Base-by-base conservation (phyloP, 1,284 basidiomycete genomes). In the Pulchroboletus neoregius region DNA sequence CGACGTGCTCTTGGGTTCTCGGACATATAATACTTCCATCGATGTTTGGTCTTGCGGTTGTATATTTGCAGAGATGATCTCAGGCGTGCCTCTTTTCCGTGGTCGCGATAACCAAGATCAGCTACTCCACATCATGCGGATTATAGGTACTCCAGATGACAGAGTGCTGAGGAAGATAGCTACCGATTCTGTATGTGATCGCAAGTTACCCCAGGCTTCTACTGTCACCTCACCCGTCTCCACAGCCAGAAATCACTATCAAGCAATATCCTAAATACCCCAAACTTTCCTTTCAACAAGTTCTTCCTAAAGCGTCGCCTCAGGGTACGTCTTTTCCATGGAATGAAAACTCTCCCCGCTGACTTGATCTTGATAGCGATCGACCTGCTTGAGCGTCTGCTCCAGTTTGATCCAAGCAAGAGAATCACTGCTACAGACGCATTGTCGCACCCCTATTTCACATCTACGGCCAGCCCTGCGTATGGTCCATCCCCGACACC, bases 1-100 rank as follows among this genome's bases (percentile, higher is more conserved):
- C 1, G 96, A 99, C 64, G 96, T 99, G 35, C 80, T 99, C 13
- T 82, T 99, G 52, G 96, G 96, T 43, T 96, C 93, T 32, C 81
- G 96, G 45, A 98, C 95, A 44, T 99, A 99, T 70, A 94, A 89
- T 66, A 99, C 96, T 3, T 95, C 91, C 16, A 98, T 99, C 64
- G 96, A 99, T 70, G 92, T 99, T 52, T 99, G 96, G 96, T 95
- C 91, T 6, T 96, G 94, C 48, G 96, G 96, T 6, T 99, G 96
- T 65, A 99, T 99, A 64, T 96, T 99, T 68, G 95, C 95, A 13
- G 94, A 97, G 71, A 94, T 95, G 91, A 99, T 99, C 55, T 90
- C 92, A 22, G 96, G 96, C 2, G 88, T 95, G 12, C 96, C 96
- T 12, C 78, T 99, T 32, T 99, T 99, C 79, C 82, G 96, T 54